Evolutionary conservation across 805 yeast genomes (phyloP), one percentile per base, ranked within the genome.

Genomic region (Schizosaccharomyces octosporus): DNA sequence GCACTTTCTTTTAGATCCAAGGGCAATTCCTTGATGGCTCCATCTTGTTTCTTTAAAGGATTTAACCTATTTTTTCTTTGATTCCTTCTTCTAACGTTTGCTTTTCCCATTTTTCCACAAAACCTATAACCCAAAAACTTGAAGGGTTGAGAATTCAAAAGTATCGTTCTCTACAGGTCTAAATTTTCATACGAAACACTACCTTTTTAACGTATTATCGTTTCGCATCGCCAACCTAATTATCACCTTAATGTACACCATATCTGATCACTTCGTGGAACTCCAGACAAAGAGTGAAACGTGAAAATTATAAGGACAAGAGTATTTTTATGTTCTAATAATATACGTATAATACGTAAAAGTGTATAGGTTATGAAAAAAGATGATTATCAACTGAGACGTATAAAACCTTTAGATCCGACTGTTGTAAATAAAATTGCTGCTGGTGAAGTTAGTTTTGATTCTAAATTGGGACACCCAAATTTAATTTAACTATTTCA

Each of bases 351-450:
- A 4, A 3, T 13, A 6, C 41, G 41, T 36, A 36, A 9, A 6
- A 7, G 13, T 9, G 3, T 36, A 9, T 36, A 36, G 13, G 13
- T 36, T 36, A 36, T 45, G 51, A 24, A 24, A 9, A 13, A 19
- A 17, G 51, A 45, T 45, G 51, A 19, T 5, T 19, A 45, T 13
- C 11, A n/a, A 13, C 5, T 13, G 4, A 41, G 17, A 21, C 48
- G 32, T 39, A 62, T 63, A n/a, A 62, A 74, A 72, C 73, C 79
- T 19, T 76, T 90, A 29, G 93, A 84, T 57, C 73, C 73, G 17
- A 70, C 80, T 2, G 97, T 89, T 24, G 85, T 93, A 59, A 89
- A 88, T 70, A 79, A 83, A 64, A 93, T 93, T 32, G 98, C 98
- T 0, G 98, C 98, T 0, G 98, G 98, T n/a, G 60, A 57, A 48